Evolutionary conservation across 1,139 yeast genomes (phyloP), one percentile per base, ranked within the genome.

Genomic region (Sporopachydermia cereana): DNA sequence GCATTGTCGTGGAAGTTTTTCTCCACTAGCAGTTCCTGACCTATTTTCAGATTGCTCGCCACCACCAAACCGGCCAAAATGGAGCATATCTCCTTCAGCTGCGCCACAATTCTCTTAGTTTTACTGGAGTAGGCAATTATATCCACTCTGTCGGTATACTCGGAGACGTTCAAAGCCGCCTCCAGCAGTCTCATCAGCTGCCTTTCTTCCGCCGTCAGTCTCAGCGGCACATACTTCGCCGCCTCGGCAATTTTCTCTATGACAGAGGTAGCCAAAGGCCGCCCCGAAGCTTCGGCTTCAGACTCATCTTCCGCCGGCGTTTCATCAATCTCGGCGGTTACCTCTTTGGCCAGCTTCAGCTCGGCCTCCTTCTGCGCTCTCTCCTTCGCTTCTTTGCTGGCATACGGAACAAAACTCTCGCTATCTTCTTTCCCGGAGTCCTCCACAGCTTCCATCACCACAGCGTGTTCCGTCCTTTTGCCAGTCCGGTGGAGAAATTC

Each of bases 101-200:
- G 88, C 18, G 74, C 74, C 2, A 82, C 77, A 29, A 82, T 80
- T 48, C 88, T 68, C 55, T 72, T 77, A 1, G 84, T 66, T 54
- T 79, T 79, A 3, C 86, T 75, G 3, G 74, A 67, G 53, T 78
- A 77, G 1, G 80, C 66, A 31, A 78, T 57, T 41, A 81, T 76
- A 57, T 81, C 91, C 31, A 81, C 84, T 52, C 76, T 74, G 56
- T 81, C 88, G 0, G 88, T 81, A 57, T 81, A 81, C 54, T 81
- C 88, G 16, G 84, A 76, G 3, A 81, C 91, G 52, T 78, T 74
- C 45, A 81, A 62, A 0, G 86, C 86, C 1, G 89, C 86, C 51
- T 79, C 85, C 41, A 76, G 60, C 42, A 81, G 60, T 46, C 81
- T 67, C 45, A 81, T 60, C 39, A 78, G 59, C 56, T 79, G 81